Evolutionary conservation across 139 green algal genomes (phyloP).

Genomic region (Helicosporidium sp.): DNA sequence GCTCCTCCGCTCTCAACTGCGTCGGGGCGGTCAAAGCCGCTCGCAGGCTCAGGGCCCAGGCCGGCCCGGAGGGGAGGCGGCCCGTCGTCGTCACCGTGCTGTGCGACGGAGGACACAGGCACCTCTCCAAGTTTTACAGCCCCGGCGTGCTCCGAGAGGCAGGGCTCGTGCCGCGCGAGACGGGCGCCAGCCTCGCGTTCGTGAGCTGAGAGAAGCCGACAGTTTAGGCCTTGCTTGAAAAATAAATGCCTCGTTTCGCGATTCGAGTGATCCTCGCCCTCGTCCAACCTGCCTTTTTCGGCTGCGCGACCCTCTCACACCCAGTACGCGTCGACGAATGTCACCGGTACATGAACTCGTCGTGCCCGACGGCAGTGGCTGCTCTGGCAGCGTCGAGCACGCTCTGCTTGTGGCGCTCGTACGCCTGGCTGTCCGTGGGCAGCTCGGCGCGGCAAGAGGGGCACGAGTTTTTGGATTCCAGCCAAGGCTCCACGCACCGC

Average conservation of each 20-base stretch:
- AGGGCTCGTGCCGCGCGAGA: conserved; percentile 15
- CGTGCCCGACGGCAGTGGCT: conserved; percentile 42
- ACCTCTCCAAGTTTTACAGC: conserved; percentile 80
- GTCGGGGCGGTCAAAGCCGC: conserved; percentile 77
- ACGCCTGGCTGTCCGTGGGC: conserved; percentile 40
- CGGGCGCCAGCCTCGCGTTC: conserved; percentile 19
- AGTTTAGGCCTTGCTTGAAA: no score
- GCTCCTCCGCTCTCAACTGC: conserved; percentile 66
- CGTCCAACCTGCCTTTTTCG: background rate
- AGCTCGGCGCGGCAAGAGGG: conserved; percentile 31
- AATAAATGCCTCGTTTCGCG: background rate
- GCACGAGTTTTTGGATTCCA: conserved; percentile 53
- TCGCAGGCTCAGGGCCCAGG: conserved; percentile 33
- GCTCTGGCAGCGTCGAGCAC: conserved; percentile 32
- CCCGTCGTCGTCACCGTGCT: conserved; percentile 77
- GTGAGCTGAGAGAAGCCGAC: conserved; percentile 8
- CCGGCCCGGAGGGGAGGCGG: no score
- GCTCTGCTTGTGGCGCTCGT: conserved; percentile 42
- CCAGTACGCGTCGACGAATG: background rate
- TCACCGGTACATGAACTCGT: conserved; percentile 59
- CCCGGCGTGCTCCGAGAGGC: conserved; percentile 40
- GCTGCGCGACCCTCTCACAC: no score
- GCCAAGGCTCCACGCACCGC: conserved; percentile 50
- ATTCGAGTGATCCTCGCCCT: background rate
- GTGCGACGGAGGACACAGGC: conserved; percentile 66